Base-by-base conservation (phyloP, 768 basidiomycete species). In the Auricularia heimuer region DNA sequence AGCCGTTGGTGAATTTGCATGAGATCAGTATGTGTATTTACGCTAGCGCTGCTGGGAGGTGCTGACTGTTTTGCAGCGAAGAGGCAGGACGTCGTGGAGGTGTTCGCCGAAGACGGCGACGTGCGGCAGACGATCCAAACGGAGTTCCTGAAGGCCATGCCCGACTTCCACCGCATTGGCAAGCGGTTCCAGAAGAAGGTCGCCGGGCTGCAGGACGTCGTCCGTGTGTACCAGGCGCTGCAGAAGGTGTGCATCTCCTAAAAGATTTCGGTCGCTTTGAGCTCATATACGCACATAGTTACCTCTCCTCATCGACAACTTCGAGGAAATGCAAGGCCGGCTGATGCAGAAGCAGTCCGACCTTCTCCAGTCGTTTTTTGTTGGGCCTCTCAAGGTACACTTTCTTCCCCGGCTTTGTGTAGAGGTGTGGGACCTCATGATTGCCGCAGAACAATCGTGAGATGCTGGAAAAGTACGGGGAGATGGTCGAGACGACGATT, bases 401-500 rank as follows among this genome's bases (percentile, higher is more conserved):
- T 29, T 29, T 29, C 29, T 29, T 29, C 29, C 29, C 29, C 29
- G 29, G 29, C 29, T 29, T 29, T 29, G 29, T 29, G 29, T 29
- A 29, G 29, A 29, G 29, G 29, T 29, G 29, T 29, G 29, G 29
- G 29, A 29, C 29, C 39, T 62, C n/a, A 54, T 44, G 7, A 33
- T 58, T 45, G 60, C 34, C 33, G 14, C 29, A 95, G 93, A 81
- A 86, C 68, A 82, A 84, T 67, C 76, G 83, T 18, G 74, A 73
- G 0, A 85, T 78, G 62, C 82, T 98, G 3, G 80, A 79, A 12
- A 92, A 92, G 71, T 96, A 94, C 70, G 80, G 83, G 2, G 91
- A 94, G 67, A 95, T 98, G 91, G 95, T 98, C 2, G 94, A 98
- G 73, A 87, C 92, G 67, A 98, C 97, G 0, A 84, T 99, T 54